Evolutionary conservation across 2,329 filamentous ascomycete genomes (phyloP).

Genomic region (Exophiala bonariae): DNA sequence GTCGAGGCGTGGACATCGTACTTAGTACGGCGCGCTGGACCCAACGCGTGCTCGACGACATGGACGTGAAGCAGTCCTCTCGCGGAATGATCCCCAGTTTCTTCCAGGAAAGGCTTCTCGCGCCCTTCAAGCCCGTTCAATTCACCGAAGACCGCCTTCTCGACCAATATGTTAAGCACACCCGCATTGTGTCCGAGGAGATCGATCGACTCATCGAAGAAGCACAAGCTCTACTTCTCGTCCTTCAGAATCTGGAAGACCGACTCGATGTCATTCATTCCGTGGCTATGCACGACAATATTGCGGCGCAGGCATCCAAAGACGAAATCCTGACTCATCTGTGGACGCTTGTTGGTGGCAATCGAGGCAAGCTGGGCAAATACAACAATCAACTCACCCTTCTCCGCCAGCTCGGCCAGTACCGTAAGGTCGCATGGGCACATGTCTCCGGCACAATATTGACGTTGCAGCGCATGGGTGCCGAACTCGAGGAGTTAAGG

Average conservation of each 20-base stretch:
- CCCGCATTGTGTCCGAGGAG: conserved; percentile 67
- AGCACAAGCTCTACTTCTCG: conserved; percentile 65
- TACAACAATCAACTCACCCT: conserved; percentile 65
- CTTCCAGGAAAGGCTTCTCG: conserved; percentile 48
- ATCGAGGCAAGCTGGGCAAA: conserved; percentile 60
- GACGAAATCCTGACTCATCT: conserved; percentile 68
- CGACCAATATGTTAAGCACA: conserved; percentile 75
- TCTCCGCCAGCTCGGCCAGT: conserved; percentile 64
- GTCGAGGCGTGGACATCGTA: conserved; percentile 70
- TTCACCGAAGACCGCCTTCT: conserved; percentile 64
- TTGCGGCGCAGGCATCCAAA: conserved; percentile 58
- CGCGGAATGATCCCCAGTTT: conserved; percentile 41
- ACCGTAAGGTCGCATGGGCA: conserved; percentile 64
- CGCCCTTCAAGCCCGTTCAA: conserved; percentile 63
- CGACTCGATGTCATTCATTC: conserved; percentile 69
- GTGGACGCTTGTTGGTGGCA: conserved; percentile 74
- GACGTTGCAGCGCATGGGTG: conserved; percentile 72
- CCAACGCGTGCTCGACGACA: conserved; percentile 64
- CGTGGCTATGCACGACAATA: conserved; percentile 65
- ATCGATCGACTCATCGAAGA: conserved; percentile 68
- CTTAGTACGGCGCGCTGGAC: conserved; percentile 77
- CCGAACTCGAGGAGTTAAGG: conserved; percentile 68
- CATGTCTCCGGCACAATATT: conserved; percentile 71
- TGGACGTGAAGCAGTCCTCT: conserved; percentile 47
- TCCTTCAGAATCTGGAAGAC: conserved; percentile 68